Base-by-base conservation (phyloP, 768 basidiomycete species). In the Boletus pseudo-olivaceus region DNA sequence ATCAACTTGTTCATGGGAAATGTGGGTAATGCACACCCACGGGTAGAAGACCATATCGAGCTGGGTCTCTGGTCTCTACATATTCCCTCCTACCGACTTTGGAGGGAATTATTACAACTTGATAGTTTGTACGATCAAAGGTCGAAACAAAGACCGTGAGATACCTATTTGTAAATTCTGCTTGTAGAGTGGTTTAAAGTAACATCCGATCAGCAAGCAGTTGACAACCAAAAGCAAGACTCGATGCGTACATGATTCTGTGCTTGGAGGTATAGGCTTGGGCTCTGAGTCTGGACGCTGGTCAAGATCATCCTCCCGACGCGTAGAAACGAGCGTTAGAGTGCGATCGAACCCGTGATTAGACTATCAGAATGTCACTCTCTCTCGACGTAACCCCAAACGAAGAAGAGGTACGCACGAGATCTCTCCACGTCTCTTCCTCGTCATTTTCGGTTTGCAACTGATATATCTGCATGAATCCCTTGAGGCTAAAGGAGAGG, bases 391-490 rank as follows among this genome's bases (percentile, higher is more conserved):
- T 19, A 44, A 40, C 39, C 14, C 26, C 27, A 33, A 30, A 54
- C 46, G 20, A 40, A 50, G 33, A 23, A 50, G 45, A 54, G 67
- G 10, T 19, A 65, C 83, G 61, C 62, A 89, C 87, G 58, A 91
- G 71, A 74, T 91, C 90, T 69, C 80, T 76, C 88, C 87, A 92
- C 8, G 90, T 93, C 71, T 93, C 88, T 67, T 84, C 84, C 60
- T 90, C 87, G 58, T 91, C 90, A 57, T 83, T 88, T 61, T 89
- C 87, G 1, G 88, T 90, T 67, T 93, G 90, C n/a, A 91, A 72
- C 62, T 89, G 86, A 63, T 91, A 92, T 51, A 92, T 82, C 66
- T 91, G 88, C 66, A 90, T 65, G 64, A 93, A 91, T 2, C 90
- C 89, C 65, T 85, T 85, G 65, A 89, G 82, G 17, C 89, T 91